phyloP scores from a whole-genome alignment of 148 eudicot genomes.

The Rhododendron ferrugineum region DNA sequence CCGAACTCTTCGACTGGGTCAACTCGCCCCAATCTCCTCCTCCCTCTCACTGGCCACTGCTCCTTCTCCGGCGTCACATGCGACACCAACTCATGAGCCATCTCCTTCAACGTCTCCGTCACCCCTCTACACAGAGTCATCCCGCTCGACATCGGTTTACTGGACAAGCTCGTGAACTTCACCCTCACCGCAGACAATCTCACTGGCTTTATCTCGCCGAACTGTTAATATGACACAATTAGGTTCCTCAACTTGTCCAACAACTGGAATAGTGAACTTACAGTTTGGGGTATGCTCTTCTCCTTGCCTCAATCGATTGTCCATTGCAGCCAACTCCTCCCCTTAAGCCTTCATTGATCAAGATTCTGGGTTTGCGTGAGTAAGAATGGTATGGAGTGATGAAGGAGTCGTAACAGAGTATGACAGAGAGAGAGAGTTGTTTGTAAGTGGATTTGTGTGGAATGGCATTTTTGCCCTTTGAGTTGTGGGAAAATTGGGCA shows the following conservation, averaged over 20 bases:
- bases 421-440: too few relatives aligned
- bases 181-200: conserved; percentile 35
- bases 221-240: conserved; percentile 28
- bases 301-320: too few relatives aligned
- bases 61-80: conserved; percentile 61
- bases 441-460: too few relatives aligned
- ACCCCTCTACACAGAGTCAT: conserved; percentile 39
- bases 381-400: too few relatives aligned
- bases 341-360: too few relatives aligned
- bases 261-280: conserved; percentile 14
- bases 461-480: too few relatives aligned
- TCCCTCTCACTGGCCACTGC: conserved; percentile 35
- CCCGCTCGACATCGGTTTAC: conserved; percentile 42
- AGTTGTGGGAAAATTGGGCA: too few relatives aligned
- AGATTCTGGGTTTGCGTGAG: too few relatives aligned
- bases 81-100: conserved; percentile 37
- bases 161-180: conserved; percentile 42
- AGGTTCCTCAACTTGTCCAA: conserved; percentile 44
- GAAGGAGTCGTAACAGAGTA: too few relatives aligned
- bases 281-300: too few relatives aligned
- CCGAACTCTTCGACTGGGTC: conserved; percentile 43
- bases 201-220: conserved; percentile 48
- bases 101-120: conserved; percentile 31
- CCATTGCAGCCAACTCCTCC: too few relatives aligned
- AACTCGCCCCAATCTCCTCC: not conserved